A percentile compares a stretch with the other conserved stretches of the same genome.
phyloP scores from a whole-genome alignment of 2,329 filamentous ascomycete genomes.

The Fusarium veterinarium region DNA sequence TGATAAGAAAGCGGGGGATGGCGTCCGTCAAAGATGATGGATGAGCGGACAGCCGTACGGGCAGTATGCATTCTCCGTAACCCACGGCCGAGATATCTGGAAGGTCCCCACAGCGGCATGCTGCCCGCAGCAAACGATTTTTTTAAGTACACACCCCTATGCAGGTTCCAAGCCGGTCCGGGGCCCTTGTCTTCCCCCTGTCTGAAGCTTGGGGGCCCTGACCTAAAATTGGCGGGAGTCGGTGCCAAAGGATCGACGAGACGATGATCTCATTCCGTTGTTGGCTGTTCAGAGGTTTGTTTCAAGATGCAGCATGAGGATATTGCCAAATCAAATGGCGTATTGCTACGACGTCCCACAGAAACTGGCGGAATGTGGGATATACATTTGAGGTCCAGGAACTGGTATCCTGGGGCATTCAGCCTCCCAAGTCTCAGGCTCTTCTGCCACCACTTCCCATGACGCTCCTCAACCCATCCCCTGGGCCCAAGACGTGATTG shows the following conservation, averaged over 20 bases:
- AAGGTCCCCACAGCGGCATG: conserved; percentile 35
- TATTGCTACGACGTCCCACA: conserved; percentile 22
- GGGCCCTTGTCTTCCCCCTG: conserved; percentile 25
- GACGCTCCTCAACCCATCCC: conserved; percentile 39
- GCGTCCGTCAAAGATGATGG: conserved; percentile 28
- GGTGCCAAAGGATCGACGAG: conserved; percentile 46
- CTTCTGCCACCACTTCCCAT: conserved; percentile 29
- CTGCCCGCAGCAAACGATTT: conserved; percentile 19
- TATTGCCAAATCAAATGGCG: conserved; percentile 37
- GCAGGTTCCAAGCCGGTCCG: conserved; percentile 8
- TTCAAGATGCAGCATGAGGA: conserved; percentile 41
- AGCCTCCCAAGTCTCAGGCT: conserved; percentile 27
- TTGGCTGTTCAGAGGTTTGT: conserved; percentile 45
- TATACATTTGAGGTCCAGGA: conserved; percentile 19
- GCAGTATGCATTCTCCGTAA: conserved; percentile 35
- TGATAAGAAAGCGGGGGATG: conserved; percentile 40
- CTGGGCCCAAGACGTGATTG: conserved; percentile 37
- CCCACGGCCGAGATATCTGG: conserved; percentile 43
- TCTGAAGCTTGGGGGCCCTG: conserved; percentile 36
- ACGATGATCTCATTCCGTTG: conserved; percentile 47
- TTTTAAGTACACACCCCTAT: conserved; percentile 35
- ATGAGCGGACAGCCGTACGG: conserved; percentile 23
- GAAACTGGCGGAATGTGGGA: conserved; percentile 37
- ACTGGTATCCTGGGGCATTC: conserved; percentile 30
- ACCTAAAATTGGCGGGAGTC: conserved; percentile 45